A percentile compares a stretch with the other conserved stretches of the same genome.
These are phyloP conservation scores for Nephelium lappaceum DNA, from an alignment of 345 rosid species.

Conservation along the genomic window DNA sequence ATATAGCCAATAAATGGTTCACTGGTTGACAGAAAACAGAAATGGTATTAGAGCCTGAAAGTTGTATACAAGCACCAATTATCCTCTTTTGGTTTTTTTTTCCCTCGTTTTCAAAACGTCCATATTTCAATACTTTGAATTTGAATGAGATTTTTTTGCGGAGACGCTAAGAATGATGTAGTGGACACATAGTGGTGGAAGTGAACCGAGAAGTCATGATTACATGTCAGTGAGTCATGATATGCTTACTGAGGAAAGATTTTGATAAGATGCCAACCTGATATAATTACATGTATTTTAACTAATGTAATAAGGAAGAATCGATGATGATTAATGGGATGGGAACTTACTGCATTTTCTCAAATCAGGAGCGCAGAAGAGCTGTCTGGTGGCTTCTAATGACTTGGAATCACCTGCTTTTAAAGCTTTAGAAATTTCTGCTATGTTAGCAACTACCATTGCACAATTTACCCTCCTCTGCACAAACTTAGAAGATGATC, in stretches of 20 bases:
- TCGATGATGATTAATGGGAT: not conserved
- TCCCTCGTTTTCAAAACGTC: too few species aligned
- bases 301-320: not conserved
- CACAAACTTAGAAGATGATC: slow-evolving; percentile 43
- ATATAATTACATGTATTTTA: too few species aligned
- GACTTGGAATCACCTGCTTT: slow-evolving; percentile 48
- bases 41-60: not conserved
- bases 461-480: slow-evolving; percentile 52
- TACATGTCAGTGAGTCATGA: not conserved
- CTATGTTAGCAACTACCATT: slow-evolving; percentile 53
- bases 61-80: not conserved
- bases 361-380: slow-evolving; percentile 46
- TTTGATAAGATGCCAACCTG: too few species aligned
- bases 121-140: too few species aligned
- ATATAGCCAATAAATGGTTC: not conserved
- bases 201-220: not conserved
- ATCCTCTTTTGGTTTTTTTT: too few species aligned
- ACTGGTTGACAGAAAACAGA: not conserved
- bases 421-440: slow-evolving; percentile 45
- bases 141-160: too few species aligned
- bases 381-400: slow-evolving; percentile 43
- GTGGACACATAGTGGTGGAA: too few species aligned
- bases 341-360: slow-evolving; percentile 52
- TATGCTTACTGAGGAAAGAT: not conserved
- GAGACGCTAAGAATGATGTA: too few species aligned